A percentile compares a stretch with the other conserved stretches of the same genome.
Conservation (phyloP, 768 basidiomycete genomes). For the Tubosaeta brunneosetosa region DNA sequence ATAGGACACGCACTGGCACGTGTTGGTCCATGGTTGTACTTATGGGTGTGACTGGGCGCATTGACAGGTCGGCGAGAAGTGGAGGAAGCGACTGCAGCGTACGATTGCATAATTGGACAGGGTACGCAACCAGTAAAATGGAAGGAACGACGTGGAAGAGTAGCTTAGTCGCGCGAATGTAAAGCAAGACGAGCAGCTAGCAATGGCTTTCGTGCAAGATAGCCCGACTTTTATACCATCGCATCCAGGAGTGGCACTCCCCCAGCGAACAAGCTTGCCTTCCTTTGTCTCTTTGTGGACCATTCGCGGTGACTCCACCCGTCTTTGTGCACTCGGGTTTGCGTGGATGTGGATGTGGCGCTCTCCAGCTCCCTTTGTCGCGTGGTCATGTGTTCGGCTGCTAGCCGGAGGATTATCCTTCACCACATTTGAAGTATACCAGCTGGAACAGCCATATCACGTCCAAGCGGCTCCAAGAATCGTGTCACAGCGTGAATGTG, state of each 20-base stretch:
- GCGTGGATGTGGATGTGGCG: neutral
- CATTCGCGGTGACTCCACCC: neutral
- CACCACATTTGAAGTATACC: neutral
- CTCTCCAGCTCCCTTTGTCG: conserved; percentile 5
- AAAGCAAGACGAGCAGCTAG: neutral
- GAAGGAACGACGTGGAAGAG: neutral
- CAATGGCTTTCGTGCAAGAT: neutral
- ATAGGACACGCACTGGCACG: neutral
- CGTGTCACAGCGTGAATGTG: neutral
- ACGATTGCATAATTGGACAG: neutral
- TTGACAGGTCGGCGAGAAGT: neutral
- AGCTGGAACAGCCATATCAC: conserved; percentile 1
- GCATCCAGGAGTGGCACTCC: neutral
- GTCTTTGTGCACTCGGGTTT: conserved; percentile 14
- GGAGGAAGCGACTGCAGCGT: neutral
- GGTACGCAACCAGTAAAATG: neutral
- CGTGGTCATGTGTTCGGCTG: neutral
- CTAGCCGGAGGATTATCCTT: neutral
- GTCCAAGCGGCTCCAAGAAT: neutral
- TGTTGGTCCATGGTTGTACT: neutral
- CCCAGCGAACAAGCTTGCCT: neutral
- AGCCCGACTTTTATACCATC: neutral
- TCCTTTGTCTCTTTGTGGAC: conserved; percentile 1
- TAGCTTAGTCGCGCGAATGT: neutral
- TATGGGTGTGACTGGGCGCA: neutral